Evolutionary conservation across 2,329 filamentous ascomycete species (phyloP).

Genomic region (Simplicillium aogashimaense): DNA sequence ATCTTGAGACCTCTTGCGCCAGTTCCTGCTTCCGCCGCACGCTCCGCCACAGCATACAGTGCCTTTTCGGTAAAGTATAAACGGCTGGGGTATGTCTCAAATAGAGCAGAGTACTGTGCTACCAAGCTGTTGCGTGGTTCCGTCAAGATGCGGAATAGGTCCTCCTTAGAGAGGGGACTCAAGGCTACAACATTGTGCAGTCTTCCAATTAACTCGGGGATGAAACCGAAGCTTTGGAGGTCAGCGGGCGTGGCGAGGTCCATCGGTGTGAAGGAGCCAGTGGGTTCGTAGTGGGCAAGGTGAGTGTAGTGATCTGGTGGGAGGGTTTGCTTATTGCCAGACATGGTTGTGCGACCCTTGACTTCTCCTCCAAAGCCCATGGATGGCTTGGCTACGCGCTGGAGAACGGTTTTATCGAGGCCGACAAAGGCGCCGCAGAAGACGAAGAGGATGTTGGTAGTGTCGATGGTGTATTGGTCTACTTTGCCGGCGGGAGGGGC

Average conservation of each 20-base stretch:
- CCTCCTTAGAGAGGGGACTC: constrained; percentile 56
- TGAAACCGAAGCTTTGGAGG: constrained; percentile 79
- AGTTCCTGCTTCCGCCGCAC: constrained; percentile 52
- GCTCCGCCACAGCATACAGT: constrained; percentile 68
- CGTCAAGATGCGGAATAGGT: constrained; percentile 78
- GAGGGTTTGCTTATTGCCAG: constrained; percentile 45
- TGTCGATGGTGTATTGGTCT: constrained; percentile 68
- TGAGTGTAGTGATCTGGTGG: constrained; percentile 52
- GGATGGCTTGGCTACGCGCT: constrained; percentile 73
- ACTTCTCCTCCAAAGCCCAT: constrained; percentile 89
- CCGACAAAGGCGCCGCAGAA: constrained; percentile 94
- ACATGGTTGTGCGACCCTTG: constrained; percentile 41
- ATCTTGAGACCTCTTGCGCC: constrained; percentile 73
- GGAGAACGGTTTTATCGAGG: constrained; percentile 76
- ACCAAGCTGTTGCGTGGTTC: constrained; percentile 85
- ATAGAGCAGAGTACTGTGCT: constrained; percentile 80
- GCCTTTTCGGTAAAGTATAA: constrained; percentile 76
- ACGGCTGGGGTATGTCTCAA: constrained; percentile 68
- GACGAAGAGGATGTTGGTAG: constrained; percentile 94
- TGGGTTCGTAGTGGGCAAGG: constrained; percentile 41
- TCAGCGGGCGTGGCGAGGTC: constrained; percentile 68
- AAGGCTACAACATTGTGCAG: constrained; percentile 85
- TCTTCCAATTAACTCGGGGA: constrained; percentile 91
- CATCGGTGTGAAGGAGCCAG: constrained; percentile 42
- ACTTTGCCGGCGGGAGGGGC: constrained; percentile 39